Evolutionary conservation across 169 alveolate genomes (phyloP), one percentile per base, ranked within the genome.

Genomic region (Cryptosporidium tyzzeri): DNA sequence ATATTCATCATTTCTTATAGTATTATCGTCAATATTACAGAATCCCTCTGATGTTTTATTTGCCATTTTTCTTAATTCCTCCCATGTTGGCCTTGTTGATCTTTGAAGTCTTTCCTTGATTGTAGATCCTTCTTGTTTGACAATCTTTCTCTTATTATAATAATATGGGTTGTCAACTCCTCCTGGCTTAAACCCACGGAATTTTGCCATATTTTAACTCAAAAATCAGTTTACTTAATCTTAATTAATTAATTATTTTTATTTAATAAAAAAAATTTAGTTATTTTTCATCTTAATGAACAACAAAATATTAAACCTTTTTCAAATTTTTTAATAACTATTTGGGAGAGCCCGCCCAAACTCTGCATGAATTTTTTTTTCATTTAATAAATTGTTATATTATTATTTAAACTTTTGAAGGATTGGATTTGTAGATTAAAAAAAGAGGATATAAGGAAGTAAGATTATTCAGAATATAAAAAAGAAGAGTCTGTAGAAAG

Each of bases 41-140:
- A 21, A n/a, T 10, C 31, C 55, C n/a, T 45, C 58, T 0, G 86
- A 55, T n/a, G 62, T n/a, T 31, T 73, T 73, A 26, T 80, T 80
- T 29, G 41, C 31, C 37, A 41, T 45, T 33, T 65, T 80, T 14
- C 89, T 80, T 0, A 80, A 65, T 48, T 80, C 89, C 18, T 80
- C 89, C 89, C 89, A 80, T 62, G 89, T 80, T 67, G 89, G 89
- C 29, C 89, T 59, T 31, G 89, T 62, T 33, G 89, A 80, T 41
- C 89, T 80, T 2, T 80, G 61, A 44, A 80, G 65, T 62, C 65
- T 80, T 3, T 80, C 89, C 16, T 59, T 80, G 48, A 80, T 80
- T 37, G 80, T 80, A 41, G 80, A 65, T 21, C 89, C 89, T 18
- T 59, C 75, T 35, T 59, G 59, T n/a, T 45, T 41, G 29, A 41